Conservation (phyloP, 768 basidiomycete species). For the Tephrocybe rancida region DNA sequence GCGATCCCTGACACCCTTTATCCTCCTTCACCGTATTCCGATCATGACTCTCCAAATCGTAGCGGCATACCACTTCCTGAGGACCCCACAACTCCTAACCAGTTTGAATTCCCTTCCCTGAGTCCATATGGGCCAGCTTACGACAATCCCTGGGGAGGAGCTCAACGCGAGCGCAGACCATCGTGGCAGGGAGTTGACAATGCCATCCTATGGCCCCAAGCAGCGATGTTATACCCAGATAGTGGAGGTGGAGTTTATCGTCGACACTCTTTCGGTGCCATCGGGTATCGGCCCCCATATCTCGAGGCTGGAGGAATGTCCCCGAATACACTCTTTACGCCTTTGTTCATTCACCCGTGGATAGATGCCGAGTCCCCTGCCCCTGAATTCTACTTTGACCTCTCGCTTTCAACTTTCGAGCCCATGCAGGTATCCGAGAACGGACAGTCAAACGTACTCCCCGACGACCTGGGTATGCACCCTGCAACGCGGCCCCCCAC, state of each 20-base stretch:
- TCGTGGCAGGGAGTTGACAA: background rate
- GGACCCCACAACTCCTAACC: slow-evolving; percentile 9
- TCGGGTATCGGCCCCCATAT: background rate
- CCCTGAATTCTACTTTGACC: slow-evolving; percentile 6
- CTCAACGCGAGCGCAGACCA: background rate
- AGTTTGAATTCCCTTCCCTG: background rate
- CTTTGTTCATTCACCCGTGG: slow-evolving; percentile 1
- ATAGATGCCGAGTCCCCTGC: slow-evolving; percentile 4
- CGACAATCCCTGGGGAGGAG: background rate
- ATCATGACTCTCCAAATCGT: background rate
- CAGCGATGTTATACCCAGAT: background rate
- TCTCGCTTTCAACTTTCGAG: background rate
- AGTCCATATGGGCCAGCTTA: background rate
- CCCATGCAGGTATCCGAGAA: background rate
- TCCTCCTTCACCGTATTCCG: slow-evolving; percentile 4
- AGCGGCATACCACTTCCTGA: background rate
- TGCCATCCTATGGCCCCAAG: background rate
- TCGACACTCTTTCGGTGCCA: background rate
- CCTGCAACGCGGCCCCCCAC: background rate
- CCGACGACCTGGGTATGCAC: background rate
- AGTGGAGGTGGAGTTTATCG: background rate
- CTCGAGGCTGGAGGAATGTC: background rate
- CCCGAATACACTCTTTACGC: background rate
- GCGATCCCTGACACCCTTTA: background rate
- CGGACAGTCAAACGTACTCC: background rate